Evolutionary conservation across 2,329 filamentous ascomycete genomes (phyloP).

Genomic region (Aureobasidium subglaciale): DNA sequence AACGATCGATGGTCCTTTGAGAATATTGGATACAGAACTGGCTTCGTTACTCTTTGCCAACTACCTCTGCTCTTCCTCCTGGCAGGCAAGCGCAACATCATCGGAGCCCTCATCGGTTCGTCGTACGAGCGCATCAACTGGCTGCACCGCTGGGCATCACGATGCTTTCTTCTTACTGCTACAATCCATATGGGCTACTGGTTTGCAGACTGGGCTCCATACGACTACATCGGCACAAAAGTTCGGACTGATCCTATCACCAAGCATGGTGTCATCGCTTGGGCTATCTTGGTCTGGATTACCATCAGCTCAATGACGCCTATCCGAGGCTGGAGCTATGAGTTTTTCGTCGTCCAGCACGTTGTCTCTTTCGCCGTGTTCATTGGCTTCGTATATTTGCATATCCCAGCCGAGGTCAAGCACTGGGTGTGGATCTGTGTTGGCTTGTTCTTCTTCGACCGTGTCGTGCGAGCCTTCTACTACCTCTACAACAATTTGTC

Average conservation of each 20-base stretch:
- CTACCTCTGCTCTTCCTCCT: constrained; percentile 51
- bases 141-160: constrained; percentile 65
- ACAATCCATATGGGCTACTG: constrained; percentile 66
- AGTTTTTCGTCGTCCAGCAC: constrained; percentile 64
- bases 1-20: constrained; percentile 46
- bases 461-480: constrained; percentile 41
- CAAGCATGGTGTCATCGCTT: constrained; percentile 60
- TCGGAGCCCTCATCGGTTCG: constrained; percentile 55
- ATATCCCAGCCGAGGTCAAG: constrained; percentile 53
- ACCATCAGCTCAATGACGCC: constrained; percentile 56
- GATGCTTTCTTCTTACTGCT: constrained; percentile 61
- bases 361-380: constrained; percentile 55
- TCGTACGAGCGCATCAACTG: constrained; percentile 66
- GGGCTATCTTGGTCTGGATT: constrained; percentile 60
- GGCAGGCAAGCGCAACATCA: constrained; percentile 49
- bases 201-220: constrained; percentile 55
- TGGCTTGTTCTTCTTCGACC: constrained; percentile 56
- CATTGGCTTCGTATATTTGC: constrained; percentile 56
- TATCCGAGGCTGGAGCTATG: constrained; percentile 59
- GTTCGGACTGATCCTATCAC: constrained; percentile 57
- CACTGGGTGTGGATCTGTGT: constrained; percentile 59
- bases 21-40: constrained; percentile 49
- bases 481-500: constrained; percentile 35
- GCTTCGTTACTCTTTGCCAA: constrained; percentile 47
- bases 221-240: constrained; percentile 53